Base-by-base conservation (phyloP, 495 filamentous ascomycete species). In the Talaromyces stipitatus region DNA sequence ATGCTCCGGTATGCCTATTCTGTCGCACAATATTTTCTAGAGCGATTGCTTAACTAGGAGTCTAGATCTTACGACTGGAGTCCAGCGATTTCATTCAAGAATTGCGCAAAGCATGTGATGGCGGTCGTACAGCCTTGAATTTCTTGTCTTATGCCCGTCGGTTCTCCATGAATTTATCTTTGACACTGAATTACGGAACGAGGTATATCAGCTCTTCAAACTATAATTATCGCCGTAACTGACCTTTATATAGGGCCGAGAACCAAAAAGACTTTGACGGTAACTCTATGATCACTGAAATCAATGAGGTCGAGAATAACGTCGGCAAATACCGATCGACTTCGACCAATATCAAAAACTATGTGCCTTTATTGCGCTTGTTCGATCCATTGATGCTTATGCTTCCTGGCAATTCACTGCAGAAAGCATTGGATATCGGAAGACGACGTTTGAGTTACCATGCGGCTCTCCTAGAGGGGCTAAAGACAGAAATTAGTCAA, bases 61-160 rank as follows among this genome's bases (percentile, higher is more conserved):
- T 9, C 7, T 20, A 53, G 50, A 53, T 53, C 8, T 23, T 53
- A 12, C 33, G 50, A 33, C 18, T 53, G 27, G 50, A 53, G 26
- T 53, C 50, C 8, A 53, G 50, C 23, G 50, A 53, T 11, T 53
- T 53, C 14, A 53, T 53, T n/a, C 50, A 53, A 11, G 50, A 53
- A 53, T 33, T 53, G 50, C 18, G 20, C 4, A 22, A 33, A 53
- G 50, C 29, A 12, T 53, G 50, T 20, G 29, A 53, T 8, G 24
- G 22, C 23, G 50, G 50, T 12, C 18, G 18, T 4, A 38, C 50
- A 20, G 27, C 50, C 1, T 9, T 53, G 6, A 12, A 53, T 4
- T 53, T 53, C n/a, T 11, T 32, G 3, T 33, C 50, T 5, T 53
- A 30, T 33, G 50, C 50, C 10, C 50, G 50, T 1, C 50, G 50